Base-by-base conservation (phyloP, 108 stramenopile genomes). In the Pseudonitzschia pungens region DNA sequence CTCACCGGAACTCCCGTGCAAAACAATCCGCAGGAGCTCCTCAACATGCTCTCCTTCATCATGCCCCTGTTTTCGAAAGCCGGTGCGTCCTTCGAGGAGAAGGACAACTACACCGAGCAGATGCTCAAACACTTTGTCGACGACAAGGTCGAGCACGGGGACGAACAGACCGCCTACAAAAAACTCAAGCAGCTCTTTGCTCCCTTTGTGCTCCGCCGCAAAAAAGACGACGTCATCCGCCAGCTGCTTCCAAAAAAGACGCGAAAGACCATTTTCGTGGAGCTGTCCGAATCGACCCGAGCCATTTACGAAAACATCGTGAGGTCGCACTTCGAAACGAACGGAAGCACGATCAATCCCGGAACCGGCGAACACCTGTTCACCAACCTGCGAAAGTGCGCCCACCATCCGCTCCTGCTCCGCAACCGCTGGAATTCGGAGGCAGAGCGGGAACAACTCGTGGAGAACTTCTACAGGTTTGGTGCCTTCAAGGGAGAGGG, bases 361-460 rank as follows among this genome's bases (percentile, higher is more conserved):
- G 75, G 82, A 21, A 74, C 80, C 59, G 82, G 81, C 41, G 84
- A 92, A 36, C 91, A 97, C 68, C 70, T 98, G n/a, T 98, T 98
- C 79, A 96, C 98, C 16, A 82, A 91, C 53, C 89, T 97, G 9
- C 89, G 98, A 36, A 99, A 99, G 80, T 96, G 90, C 10, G 98
- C 98, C 1, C 97, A 99, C 74, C 98, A 99, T 78, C 94, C 97
- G 14, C 77, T 98, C 21, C 78, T 99, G 7, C 81, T 99, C 22
- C 90, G 96, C 51, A 83, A 82, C 12, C 83, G 92, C 31, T 86
- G 91, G 67, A 89, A 70, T 26, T 70, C 85, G 15, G 74, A 64
- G 16, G 69, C 43, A 26, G 89, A 91, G 26, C 76, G 83, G 18
- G 71, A 82, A 10, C 70, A 85, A 60, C 72, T 98, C 29, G 77